Percentiles rank a stretch among this genome's conserved stretches.
These are phyloP conservation scores for Fulvia fulva DNA, from an alignment of 2,329 filamentous ascomycete species.

Conservation along the genomic window DNA sequence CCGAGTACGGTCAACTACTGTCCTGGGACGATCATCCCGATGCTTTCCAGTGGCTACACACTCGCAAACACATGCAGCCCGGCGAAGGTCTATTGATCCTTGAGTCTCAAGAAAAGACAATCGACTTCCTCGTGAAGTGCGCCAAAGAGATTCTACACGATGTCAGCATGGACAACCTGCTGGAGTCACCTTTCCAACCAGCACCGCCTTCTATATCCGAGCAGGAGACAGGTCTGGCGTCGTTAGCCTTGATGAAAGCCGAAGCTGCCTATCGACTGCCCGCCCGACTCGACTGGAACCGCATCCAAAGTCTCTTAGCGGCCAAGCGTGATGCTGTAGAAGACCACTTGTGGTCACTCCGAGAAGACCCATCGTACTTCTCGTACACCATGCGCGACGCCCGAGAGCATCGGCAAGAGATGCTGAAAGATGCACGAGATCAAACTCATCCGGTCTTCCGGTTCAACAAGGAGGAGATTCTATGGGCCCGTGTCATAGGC, in stretches of 20 bases:
- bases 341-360: constrained; percentile 10
- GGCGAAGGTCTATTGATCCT: constrained; percentile 13
- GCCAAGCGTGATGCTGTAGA: constrained; percentile 6
- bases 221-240: constrained; percentile 1
- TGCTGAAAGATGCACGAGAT: constrained; percentile 1
- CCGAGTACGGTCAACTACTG: constrained; percentile 4
- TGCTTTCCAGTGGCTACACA: constrained; percentile 3
- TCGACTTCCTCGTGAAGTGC: constrained; percentile 7
- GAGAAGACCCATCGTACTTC: constrained; percentile 13
- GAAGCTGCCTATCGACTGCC: constrained; percentile 8
- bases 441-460: constrained; percentile 2
- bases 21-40: constrained; percentile 7
- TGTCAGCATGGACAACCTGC: neutral
- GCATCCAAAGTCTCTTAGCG: constrained; percentile 7
- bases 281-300: constrained; percentile 2
- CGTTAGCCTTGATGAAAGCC: constrained; percentile 1
- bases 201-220: neutral
- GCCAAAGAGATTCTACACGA: constrained; percentile 9
- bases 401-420: constrained; percentile 8
- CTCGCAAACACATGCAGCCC: neutral
- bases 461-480: neutral
- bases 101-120: constrained; percentile 5
- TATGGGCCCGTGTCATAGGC: constrained; percentile 7
- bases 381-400: constrained; percentile 1
- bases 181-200: neutral